A percentile compares a stretch with the other conserved stretches of the same genome.
phyloP scores from a whole-genome alignment of 2,329 filamentous ascomycete species.

The Pseudophaeomoniella oleicola region DNA sequence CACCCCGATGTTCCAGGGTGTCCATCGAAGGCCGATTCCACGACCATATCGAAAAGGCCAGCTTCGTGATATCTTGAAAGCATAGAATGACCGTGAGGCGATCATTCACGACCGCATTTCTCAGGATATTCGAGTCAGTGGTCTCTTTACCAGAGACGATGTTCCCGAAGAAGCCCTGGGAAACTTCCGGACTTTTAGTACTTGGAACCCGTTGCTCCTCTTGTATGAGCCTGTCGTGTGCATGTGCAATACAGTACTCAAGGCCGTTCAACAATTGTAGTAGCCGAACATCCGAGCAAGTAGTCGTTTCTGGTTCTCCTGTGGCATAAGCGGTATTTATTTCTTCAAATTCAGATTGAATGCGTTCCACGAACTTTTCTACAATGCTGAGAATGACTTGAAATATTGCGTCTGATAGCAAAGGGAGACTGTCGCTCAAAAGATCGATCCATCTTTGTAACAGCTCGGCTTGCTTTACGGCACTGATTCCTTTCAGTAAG shows the following conservation, averaged over 20 bases:
- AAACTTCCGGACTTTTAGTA: slow-evolving; percentile 65
- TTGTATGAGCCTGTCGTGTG: slow-evolving; percentile 61
- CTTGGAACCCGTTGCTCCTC: slow-evolving; percentile 59
- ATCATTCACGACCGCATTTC: slow-evolving; percentile 80
- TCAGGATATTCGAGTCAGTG: slow-evolving; percentile 59
- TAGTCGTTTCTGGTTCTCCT: slow-evolving; percentile 23
- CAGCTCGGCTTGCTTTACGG: slow-evolving; percentile 56
- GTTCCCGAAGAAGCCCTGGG: slow-evolving; percentile 80
- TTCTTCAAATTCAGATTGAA: slow-evolving; percentile 55
- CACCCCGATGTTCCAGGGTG: slow-evolving; percentile 42
- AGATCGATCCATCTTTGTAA: slow-evolving; percentile 88
- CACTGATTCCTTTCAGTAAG: slow-evolving; percentile 66
- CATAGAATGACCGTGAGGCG: slow-evolving; percentile 86
- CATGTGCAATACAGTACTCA: slow-evolving; percentile 76
- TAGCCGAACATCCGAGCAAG: slow-evolving; percentile 31
- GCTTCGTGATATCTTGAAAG: slow-evolving; percentile 86
- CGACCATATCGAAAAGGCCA: slow-evolving; percentile 88
- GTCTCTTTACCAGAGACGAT: slow-evolving; percentile 88
- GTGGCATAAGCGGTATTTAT: slow-evolving; percentile 49
- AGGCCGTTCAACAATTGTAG: slow-evolving; percentile 79
- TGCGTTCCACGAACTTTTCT: slow-evolving; percentile 72
- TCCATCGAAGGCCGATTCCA: slow-evolving; percentile 62
- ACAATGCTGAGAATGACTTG: slow-evolving; percentile 82
- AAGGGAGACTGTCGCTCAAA: slow-evolving; percentile 64
- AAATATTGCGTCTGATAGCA: slow-evolving; percentile 75